Percentiles rank a stretch among this genome's conserved stretches.
These are phyloP conservation scores for Pseudoneurospora amorphoporcata DNA, from an alignment of 495 filamentous ascomycete genomes.

Conservation along the genomic window DNA sequence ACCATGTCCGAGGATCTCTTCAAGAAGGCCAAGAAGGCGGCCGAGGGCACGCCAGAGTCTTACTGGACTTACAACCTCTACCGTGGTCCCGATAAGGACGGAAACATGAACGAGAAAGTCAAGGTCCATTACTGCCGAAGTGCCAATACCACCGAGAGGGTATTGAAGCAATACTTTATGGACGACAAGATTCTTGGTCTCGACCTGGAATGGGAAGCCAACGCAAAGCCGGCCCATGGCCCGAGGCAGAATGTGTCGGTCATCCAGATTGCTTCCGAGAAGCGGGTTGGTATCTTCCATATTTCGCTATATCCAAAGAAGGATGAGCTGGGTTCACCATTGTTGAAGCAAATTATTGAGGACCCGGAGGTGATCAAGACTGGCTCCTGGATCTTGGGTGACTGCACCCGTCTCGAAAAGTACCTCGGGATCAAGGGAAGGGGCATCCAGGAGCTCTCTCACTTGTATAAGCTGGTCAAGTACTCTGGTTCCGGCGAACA, in stretches of 20 bases:
- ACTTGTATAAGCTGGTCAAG: constrained; percentile 66
- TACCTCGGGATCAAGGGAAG: constrained; percentile 50
- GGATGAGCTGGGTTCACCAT: constrained; percentile 56
- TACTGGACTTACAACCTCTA: constrained; percentile 64
- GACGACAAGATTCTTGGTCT: constrained; percentile 65
- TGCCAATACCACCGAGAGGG: constrained; percentile 51
- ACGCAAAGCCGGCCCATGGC: constrained; percentile 33
- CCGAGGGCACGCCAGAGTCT: constrained; percentile 30
- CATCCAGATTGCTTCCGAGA: constrained; percentile 69
- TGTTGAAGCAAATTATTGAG: constrained; percentile 61
- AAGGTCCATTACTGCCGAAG: constrained; percentile 68
- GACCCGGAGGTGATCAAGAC: constrained; percentile 58
- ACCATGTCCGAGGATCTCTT: constrained; percentile 37
- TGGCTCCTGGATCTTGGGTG: constrained; percentile 67
- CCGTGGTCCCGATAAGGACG: constrained; percentile 30
- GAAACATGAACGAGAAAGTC: constrained; percentile 30
- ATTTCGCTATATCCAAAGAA: constrained; percentile 49
- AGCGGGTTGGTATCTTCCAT: constrained; percentile 76
- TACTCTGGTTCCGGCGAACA: constrained; percentile 39
- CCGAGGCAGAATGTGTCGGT: constrained; percentile 59
- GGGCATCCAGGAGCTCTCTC: constrained; percentile 69
- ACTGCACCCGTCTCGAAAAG: constrained; percentile 59
- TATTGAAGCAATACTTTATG: constrained; percentile 55
- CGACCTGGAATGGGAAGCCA: constrained; percentile 72
- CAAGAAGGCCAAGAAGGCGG: constrained; percentile 30